phyloP scores from a whole-genome alignment of 139 green algal species.

The Dunaliella primolecta region DNA sequence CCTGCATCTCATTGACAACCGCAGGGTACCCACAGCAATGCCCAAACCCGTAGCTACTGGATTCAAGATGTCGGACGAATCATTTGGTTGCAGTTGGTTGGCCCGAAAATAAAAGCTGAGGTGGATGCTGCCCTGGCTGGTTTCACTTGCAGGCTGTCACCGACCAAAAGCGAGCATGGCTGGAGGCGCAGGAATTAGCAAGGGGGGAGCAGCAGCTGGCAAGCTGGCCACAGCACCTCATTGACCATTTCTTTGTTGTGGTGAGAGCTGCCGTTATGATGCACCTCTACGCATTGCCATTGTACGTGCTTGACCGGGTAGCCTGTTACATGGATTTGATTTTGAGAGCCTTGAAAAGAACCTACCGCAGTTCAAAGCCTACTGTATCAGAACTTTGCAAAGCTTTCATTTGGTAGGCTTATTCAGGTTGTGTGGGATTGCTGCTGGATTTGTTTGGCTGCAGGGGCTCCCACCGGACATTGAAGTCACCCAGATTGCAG shows the following conservation, averaged over 20 bases:
- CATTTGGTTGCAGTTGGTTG: not conserved
- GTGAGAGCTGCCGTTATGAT: too few species aligned
- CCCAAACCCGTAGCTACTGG: not conserved
- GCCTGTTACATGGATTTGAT: too few species aligned
- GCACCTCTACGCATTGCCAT: too few species aligned
- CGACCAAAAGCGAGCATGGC: conserved; percentile 33
- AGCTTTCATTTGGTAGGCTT: too few species aligned
- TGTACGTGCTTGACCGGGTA: too few species aligned
- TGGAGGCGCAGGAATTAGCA: conserved; percentile 32
- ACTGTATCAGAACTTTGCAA: not conserved
- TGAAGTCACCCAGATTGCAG: conserved; percentile 53
- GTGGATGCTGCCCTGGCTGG: too few species aligned
- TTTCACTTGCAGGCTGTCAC: not conserved
- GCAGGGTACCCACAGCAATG: not conserved
- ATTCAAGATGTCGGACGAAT: not conserved
- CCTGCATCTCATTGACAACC: not conserved
- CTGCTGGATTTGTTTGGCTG: too few species aligned
- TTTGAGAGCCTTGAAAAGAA: too few species aligned
- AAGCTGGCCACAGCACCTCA: conserved; percentile 57
- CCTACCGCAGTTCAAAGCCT: too few species aligned
- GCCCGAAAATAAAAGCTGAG: too few species aligned
- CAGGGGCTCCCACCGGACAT: conserved; percentile 34
- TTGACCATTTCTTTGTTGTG: conserved; percentile 74
- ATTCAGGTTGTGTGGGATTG: too few species aligned
- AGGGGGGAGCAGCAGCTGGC: conserved; percentile 28